Percentiles rank a stretch among this genome's conserved stretches.
Conservation (phyloP, 1,284 basidiomycete genomes). For the Malassezia vespertilionis region DNA sequence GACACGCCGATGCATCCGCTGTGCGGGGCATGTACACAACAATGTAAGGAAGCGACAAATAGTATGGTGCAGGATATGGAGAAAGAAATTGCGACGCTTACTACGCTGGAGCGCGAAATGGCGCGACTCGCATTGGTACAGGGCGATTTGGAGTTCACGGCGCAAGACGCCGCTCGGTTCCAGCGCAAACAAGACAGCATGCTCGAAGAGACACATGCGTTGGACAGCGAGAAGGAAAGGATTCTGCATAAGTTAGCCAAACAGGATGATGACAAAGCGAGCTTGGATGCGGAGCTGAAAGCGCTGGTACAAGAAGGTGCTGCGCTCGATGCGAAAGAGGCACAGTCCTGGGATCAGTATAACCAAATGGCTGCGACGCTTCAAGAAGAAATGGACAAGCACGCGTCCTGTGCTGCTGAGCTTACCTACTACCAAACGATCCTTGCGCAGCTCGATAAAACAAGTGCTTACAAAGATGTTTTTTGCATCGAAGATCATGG, state of each 20-base stretch:
- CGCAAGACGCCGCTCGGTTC: slow-evolving; percentile 4
- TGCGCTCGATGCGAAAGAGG: slow-evolving; percentile 63
- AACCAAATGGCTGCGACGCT: slow-evolving; percentile 60
- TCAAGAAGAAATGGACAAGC: slow-evolving; percentile 59
- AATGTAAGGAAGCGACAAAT: not conserved
- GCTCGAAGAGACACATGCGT: slow-evolving; percentile 6
- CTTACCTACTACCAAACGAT: slow-evolving; percentile 49
- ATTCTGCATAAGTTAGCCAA: slow-evolving; percentile 20
- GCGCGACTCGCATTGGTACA: slow-evolving; percentile 22
- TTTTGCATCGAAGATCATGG: slow-evolving; percentile 95
- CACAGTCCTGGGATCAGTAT: slow-evolving; percentile 76
- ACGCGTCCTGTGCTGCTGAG: slow-evolving; percentile 60
- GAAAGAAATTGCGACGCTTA: slow-evolving; percentile 73
- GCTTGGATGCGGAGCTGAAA: slow-evolving; percentile 62
- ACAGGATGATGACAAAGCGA: slow-evolving; percentile 37
- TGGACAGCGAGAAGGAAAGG: slow-evolving; percentile 15
- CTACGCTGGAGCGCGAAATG: slow-evolving; percentile 30
- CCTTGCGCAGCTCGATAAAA: slow-evolving; percentile 73
- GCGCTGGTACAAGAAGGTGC: slow-evolving; percentile 63
- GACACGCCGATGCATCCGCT: slow-evolving; percentile 77
- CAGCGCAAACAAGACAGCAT: slow-evolving; percentile 9
- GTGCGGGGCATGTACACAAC: slow-evolving; percentile 66
- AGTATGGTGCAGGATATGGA: slow-evolving; percentile 57
- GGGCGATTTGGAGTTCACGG: not conserved
- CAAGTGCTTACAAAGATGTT: slow-evolving; percentile 96